Conservation (phyloP, 805 yeast genomes). For the Myxozyma neglecta region DNA sequence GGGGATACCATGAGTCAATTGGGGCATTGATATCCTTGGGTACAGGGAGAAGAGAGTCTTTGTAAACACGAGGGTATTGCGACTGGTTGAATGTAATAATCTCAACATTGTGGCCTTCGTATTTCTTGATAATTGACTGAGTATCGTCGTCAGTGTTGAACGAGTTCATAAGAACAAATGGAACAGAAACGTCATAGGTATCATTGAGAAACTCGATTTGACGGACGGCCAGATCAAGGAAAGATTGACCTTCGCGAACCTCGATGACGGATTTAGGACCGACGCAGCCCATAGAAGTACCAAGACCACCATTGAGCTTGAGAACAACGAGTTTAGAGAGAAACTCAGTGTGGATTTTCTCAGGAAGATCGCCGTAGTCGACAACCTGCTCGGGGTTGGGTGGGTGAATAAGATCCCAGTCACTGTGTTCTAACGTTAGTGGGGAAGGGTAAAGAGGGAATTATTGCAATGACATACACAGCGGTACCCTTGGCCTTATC, state of each 20-base stretch:
- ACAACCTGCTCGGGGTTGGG: slow-evolving; percentile 90
- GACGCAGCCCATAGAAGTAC: slow-evolving; percentile 99
- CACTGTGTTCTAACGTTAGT: slow-evolving; percentile 36
- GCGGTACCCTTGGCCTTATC: slow-evolving; percentile 85
- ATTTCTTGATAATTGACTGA: slow-evolving; percentile 90
- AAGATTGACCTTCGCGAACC: slow-evolving; percentile 97
- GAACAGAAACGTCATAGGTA: slow-evolving; percentile 87
- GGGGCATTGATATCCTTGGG: slow-evolving; percentile 73
- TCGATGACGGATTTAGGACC: slow-evolving; percentile 98
- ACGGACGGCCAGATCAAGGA: slow-evolving; percentile 91
- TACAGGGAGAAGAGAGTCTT: slow-evolving; percentile 94
- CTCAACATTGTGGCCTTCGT: slow-evolving; percentile 92
- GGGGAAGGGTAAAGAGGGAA: neutral
- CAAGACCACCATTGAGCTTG: slow-evolving; percentile 96
- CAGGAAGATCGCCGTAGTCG: slow-evolving; percentile 58
- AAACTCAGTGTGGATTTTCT: slow-evolving; percentile 42
- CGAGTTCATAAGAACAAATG: slow-evolving; percentile 95
- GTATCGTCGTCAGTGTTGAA: slow-evolving; percentile 97
- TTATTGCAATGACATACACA: slow-evolving; percentile 40
- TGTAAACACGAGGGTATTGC: slow-evolving; percentile 92
- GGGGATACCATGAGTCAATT: slow-evolving; percentile 94
- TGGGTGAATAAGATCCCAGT: slow-evolving; percentile 94
- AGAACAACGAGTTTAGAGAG: slow-evolving; percentile 87
- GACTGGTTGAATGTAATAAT: slow-evolving; percentile 97
- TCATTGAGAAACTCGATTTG: slow-evolving; percentile 88